Conservation (phyloP, 2,329 filamentous ascomycete species). For the Pseudogymnoascus pannorum region DNA sequence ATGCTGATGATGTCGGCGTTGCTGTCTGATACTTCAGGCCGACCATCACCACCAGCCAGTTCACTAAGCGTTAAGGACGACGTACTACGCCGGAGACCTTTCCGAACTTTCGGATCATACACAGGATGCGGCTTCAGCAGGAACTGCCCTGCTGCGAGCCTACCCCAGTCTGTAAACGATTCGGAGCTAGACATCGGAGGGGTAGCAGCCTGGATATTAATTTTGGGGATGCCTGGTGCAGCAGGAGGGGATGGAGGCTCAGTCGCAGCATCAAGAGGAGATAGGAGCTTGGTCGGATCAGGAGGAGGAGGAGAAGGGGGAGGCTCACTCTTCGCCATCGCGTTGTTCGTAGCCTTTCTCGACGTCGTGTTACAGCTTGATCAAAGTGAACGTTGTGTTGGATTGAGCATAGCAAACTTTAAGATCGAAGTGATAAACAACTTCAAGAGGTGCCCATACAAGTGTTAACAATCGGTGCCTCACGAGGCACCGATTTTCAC, state of each 20-base stretch:
- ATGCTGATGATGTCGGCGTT: not conserved
- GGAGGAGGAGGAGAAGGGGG: not conserved
- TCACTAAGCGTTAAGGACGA: slow-evolving; percentile 4
- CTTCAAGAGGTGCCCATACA: slow-evolving; percentile 3
- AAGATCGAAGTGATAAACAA: not conserved
- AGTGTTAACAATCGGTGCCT: slow-evolving; percentile 6
- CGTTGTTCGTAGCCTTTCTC: not conserved
- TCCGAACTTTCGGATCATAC: slow-evolving; percentile 3
- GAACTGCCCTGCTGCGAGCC: not conserved
- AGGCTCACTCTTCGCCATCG: slow-evolving; percentile 1
- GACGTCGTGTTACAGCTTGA: not conserved
- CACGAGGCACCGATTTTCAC: slow-evolving; percentile 6
- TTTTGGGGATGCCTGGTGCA: not conserved
- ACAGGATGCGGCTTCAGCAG: slow-evolving; percentile 6
- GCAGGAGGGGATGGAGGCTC: not conserved
- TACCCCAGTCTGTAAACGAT: slow-evolving; percentile 1
- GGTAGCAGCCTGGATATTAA: not conserved
- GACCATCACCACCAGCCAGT: not conserved
- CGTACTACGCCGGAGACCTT: not conserved
- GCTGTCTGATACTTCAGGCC: slow-evolving; percentile 7
- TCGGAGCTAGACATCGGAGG: not conserved
- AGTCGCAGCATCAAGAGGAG: not conserved
- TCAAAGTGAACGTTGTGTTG: not conserved
- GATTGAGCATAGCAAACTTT: not conserved
- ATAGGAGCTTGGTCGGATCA: not conserved